Base-by-base conservation (phyloP, 805 yeast species). In the Clavispora carvajalis region DNA sequence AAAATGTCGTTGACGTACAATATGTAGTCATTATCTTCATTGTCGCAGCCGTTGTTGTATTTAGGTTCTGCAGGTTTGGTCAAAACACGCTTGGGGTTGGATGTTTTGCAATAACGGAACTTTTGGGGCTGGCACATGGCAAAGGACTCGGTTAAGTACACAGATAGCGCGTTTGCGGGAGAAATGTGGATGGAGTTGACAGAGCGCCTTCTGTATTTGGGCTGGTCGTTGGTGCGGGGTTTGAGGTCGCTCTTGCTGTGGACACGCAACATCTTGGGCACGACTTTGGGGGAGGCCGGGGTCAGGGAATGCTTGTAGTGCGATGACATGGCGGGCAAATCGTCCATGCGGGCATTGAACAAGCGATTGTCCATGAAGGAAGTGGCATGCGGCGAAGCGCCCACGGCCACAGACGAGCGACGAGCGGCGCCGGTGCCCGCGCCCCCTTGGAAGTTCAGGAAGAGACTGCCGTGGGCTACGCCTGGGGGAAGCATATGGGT, bases 1-100 rank as follows among this genome's bases (percentile, higher is more conserved):
- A 93, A 66, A 18, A 93, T 80, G 59, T 95, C 99, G 60, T 95
- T 93, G 17, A 93, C 99, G 51, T 89, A 91, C 15, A 95, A 66
- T 41, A 93, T 91, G 57, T 90, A 91, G 63, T 93, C 96, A 58
- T 85, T 79, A 41, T 88, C 89, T 47, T 79, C 82, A 59, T 93
- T 93, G 63, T 93, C 99, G 56, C 55, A 76, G 7, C 97, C 97
- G 54, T 85, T 80, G 58, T 89, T 88, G 44, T 68, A 74, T 43
- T 74, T 77, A 0, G 91, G 93, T 53, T 88, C 95, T 58, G 80
- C 79, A 3, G 97, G 97, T 58, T 93, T 91, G 0, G 99, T 95
- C 33, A 93, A 67, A 3, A 89, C 96, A 41, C 99, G 69, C 45
- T 87, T 79, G 3, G 99, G 99, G 57, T 93, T 93, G 44, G 87